phyloP scores from a whole-genome alignment of 78 protist species.

The Anaeramoeba flamelloides region DNA sequence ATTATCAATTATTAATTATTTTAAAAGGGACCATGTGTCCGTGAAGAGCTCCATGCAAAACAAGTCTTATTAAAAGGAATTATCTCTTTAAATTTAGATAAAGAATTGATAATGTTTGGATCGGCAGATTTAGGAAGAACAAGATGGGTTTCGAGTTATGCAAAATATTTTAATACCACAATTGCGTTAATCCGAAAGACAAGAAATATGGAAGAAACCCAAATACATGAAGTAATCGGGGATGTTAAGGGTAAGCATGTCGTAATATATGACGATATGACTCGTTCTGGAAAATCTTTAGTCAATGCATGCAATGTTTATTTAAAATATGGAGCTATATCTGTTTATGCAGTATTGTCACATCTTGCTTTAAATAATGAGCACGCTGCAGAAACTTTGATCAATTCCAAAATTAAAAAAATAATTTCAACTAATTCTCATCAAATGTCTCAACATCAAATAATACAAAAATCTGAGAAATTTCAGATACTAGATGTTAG shows the following conservation, averaged over 20 bases:
- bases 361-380: background rate
- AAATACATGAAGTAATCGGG: background rate
- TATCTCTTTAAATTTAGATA: background rate
- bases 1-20: background rate
- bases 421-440: background rate
- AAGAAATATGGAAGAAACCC: background rate
- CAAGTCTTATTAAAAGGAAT: background rate
- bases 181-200: background rate
- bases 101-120: background rate
- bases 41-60: background rate
- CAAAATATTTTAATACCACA: background rate
- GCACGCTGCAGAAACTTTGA: background rate
- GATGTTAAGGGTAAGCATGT: background rate
- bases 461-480: background rate
- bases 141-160: background rate
- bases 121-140: slow-evolving; percentile 2
- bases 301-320: background rate
- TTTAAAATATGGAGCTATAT: background rate
- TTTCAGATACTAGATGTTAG: background rate
- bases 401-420: background rate
- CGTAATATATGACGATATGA: background rate
- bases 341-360: background rate
- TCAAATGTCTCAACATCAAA: background rate
- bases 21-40: background rate
- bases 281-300: background rate